Evolutionary conservation across 2,329 filamentous ascomycete species (phyloP), one percentile per base, ranked within the genome.

Genomic region (Byssochlamys sp.): DNA sequence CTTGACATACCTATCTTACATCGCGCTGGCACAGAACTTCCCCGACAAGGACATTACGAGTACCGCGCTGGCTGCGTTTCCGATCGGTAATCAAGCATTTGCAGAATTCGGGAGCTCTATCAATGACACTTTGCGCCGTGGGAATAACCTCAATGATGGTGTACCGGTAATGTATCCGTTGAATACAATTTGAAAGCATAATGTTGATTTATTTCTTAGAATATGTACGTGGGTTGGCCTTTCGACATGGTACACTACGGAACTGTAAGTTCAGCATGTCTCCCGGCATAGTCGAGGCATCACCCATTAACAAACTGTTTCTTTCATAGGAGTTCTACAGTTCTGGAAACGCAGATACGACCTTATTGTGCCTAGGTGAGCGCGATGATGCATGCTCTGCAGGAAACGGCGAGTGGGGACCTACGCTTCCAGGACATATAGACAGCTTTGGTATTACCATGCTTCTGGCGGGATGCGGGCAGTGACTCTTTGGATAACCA

Each of bases 51-150:
- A 57, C n/a, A 57, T 71, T n/a, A 65, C 56, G 3, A 69, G 69
- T 57, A 67, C 67, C 62, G 67, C 69, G 4, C 57, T 71, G 26
- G 68, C 68, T 55, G 67, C 69, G 7, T 71, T 68, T 24, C 69
- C 69, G 4, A 71, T 71, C 52, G 69, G 68, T 2, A 70, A 69
- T 19, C 39, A 45, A 19, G 39, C 39, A 24, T 45, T 45, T n/a
- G n/a, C 39, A n/a, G 39, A 45, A 14, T 45, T 45, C 19, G 39
- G n/a, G 0, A 45, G n/a, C 39, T 24, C 39, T 9, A n/a, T 19
- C 14, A 45, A 45, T n/a, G 39, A 14, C 19, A 45, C n/a, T 5
- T n/a, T 45, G 39, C 39, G 39, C 19, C 39, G 39, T 6, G 39
- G 39, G 7, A 45, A 45, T n/a, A 45, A 45, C 7, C 14, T 19